A percentile compares a stretch with the other conserved stretches of the same genome.
Conservation (phyloP, 2,329 filamentous ascomycete genomes). For the Fusarium pseudonygamai region DNA sequence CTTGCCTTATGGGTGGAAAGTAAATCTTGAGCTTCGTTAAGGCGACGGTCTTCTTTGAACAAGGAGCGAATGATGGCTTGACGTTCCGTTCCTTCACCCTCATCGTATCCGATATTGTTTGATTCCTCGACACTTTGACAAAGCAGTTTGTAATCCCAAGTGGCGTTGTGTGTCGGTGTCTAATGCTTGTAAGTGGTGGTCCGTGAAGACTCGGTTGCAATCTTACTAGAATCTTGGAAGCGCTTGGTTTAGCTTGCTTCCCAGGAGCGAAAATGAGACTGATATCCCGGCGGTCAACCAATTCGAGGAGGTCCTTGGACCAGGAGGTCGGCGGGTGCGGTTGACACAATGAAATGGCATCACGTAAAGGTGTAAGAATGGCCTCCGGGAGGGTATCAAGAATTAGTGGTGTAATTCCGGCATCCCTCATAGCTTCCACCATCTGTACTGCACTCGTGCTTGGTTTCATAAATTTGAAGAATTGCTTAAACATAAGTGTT, state of each 20-base stretch:
- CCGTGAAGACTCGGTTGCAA: neutral
- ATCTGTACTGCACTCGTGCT: slow-evolving; percentile 66
- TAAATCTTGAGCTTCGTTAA: slow-evolving; percentile 84
- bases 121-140: slow-evolving; percentile 73
- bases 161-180: slow-evolving; percentile 71
- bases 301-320: slow-evolving; percentile 73
- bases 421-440: slow-evolving; percentile 77
- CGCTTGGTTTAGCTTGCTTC: slow-evolving; percentile 44
- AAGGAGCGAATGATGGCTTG: slow-evolving; percentile 85
- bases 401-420: slow-evolving; percentile 71
- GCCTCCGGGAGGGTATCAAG: slow-evolving; percentile 88
- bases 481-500: slow-evolving; percentile 74
- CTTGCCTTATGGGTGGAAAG: slow-evolving; percentile 87
- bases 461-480: slow-evolving; percentile 68
- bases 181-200: slow-evolving; percentile 47
- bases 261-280: slow-evolving; percentile 67
- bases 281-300: slow-evolving; percentile 86
- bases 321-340: slow-evolving; percentile 82
- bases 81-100: slow-evolving; percentile 83
- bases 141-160: slow-evolving; percentile 81
- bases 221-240: slow-evolving; percentile 56
- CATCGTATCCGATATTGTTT: slow-evolving; percentile 71
- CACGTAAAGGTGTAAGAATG: slow-evolving; percentile 80
- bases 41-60: slow-evolving; percentile 89
- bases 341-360: slow-evolving; percentile 86